phyloP scores from a whole-genome alignment of 495 filamentous ascomycete species.

The Trichoderma reesei region DNA sequence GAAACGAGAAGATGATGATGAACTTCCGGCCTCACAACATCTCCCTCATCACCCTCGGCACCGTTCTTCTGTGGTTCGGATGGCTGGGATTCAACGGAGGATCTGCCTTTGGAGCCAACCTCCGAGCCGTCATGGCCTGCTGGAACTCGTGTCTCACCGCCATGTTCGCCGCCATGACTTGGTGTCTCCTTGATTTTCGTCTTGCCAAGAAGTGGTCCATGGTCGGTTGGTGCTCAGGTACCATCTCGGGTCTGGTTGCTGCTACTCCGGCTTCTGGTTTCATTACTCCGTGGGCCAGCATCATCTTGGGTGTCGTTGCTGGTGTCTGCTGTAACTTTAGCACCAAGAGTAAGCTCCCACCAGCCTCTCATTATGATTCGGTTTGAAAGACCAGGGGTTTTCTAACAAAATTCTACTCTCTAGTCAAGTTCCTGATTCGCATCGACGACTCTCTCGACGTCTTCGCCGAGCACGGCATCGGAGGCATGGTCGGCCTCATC shows the following conservation, averaged over 20 bases:
- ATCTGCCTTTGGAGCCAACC: slow-evolving; percentile 91
- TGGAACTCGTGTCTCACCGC: slow-evolving; percentile 95
- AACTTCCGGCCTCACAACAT: slow-evolving; percentile 96
- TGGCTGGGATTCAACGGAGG: slow-evolving; percentile 99
- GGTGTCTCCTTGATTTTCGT: slow-evolving; percentile 89
- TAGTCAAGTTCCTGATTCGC: slow-evolving; percentile 87
- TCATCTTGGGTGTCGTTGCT: slow-evolving; percentile 75
- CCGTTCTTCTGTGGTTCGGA: slow-evolving; percentile 93
- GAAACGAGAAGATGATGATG: slow-evolving; percentile 99
- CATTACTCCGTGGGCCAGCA: slow-evolving; percentile 82
- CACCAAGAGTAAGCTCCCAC: slow-evolving; percentile 59
- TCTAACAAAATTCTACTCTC: slow-evolving; percentile 36
- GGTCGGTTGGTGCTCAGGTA: slow-evolving; percentile 96
- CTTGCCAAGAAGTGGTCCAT: slow-evolving; percentile 97
- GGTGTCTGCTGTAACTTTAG: slow-evolving; percentile 85
- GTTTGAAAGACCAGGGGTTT: background rate
- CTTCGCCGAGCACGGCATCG: slow-evolving; percentile 94
- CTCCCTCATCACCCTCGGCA: slow-evolving; percentile 91
- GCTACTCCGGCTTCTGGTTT: slow-evolving; percentile 83
- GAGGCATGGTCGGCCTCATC: slow-evolving; percentile 83
- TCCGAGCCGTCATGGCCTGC: slow-evolving; percentile 91
- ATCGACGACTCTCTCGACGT: slow-evolving; percentile 98
- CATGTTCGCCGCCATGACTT: slow-evolving; percentile 77
- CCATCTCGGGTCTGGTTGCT: slow-evolving; percentile 81
- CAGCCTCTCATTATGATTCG: too few species aligned